Percentiles rank a stretch among this genome's conserved stretches.
phyloP scores from a whole-genome alignment of 371 early-diverging fungal genomes.

The Rhizopus delemar region DNA sequence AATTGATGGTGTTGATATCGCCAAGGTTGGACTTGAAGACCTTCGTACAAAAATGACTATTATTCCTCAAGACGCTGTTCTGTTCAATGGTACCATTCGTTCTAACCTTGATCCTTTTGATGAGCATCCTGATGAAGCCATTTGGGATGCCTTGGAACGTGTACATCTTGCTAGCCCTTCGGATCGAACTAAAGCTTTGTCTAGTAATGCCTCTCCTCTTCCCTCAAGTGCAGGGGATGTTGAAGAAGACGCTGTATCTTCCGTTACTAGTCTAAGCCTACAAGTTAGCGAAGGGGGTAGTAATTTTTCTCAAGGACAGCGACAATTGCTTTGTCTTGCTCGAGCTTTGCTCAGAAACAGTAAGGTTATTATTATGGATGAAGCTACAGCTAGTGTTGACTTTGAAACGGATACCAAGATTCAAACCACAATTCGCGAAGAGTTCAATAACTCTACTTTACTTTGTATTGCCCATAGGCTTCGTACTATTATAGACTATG shows the following conservation, averaged over 20 bases:
- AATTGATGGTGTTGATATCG: slow-evolving; percentile 80
- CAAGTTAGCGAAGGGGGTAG: slow-evolving; percentile 75
- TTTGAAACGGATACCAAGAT: slow-evolving; percentile 77
- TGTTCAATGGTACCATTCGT: slow-evolving; percentile 78
- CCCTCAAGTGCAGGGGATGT: slow-evolving; percentile 18
- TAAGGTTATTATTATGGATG: slow-evolving; percentile 83
- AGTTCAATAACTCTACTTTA: slow-evolving; percentile 67
- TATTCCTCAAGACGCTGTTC: slow-evolving; percentile 83
- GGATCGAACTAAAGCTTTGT: slow-evolving; percentile 4
- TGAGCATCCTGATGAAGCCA: slow-evolving; percentile 57
- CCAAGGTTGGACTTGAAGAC: slow-evolving; percentile 68
- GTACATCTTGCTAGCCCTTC: slow-evolving; percentile 44
- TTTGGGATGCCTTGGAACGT: slow-evolving; percentile 72
- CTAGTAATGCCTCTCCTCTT: slow-evolving; percentile 6
- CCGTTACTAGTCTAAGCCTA: slow-evolving; percentile 60
- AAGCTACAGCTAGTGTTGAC: slow-evolving; percentile 84
- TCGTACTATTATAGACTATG: slow-evolving; percentile 88
- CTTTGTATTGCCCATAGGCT: slow-evolving; percentile 82
- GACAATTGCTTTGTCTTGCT: slow-evolving; percentile 84
- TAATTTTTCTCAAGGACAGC: slow-evolving; percentile 86
- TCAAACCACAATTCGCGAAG: slow-evolving; percentile 77
- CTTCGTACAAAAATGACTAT: slow-evolving; percentile 75
- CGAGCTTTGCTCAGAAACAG: slow-evolving; percentile 80
- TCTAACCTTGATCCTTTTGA: slow-evolving; percentile 74
- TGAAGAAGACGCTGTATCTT: slow-evolving; percentile 35